Percentiles rank a stretch among this genome's conserved stretches.
These are phyloP conservation scores for Pholiota microspora DNA, from an alignment of 768 basidiomycete species.

Conservation along the genomic window DNA sequence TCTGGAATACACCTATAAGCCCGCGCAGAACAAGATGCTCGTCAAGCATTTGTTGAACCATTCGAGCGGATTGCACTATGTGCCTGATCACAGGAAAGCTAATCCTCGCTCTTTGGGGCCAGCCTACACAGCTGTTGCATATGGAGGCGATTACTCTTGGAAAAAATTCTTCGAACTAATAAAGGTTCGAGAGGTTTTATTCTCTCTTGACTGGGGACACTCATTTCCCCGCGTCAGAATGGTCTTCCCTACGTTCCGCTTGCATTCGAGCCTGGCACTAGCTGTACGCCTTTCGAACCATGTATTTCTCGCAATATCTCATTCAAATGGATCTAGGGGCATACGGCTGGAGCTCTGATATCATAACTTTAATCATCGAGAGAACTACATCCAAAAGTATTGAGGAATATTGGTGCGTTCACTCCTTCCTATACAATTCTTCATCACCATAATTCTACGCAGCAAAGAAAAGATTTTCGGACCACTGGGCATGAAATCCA, in stretches of 20 bases:
- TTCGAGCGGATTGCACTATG: constrained; percentile 29
- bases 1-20: constrained; percentile 12
- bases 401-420: constrained; percentile 27
- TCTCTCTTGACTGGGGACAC: neutral
- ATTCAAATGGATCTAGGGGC: constrained; percentile 16
- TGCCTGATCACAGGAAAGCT: neutral
- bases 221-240: constrained; percentile 15
- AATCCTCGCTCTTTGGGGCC: constrained; percentile 6
- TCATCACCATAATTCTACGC: neutral
- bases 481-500: constrained; percentile 25
- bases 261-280: constrained; percentile 30
- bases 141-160: constrained; percentile 18
- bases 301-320: neutral
- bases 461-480: constrained; percentile 30
- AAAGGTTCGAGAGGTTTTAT: constrained; percentile 2
- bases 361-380: constrained; percentile 26
- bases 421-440: neutral
- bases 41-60: constrained; percentile 31
- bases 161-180: constrained; percentile 19
- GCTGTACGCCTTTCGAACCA: constrained; percentile 18
- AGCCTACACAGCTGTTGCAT: constrained; percentile 15
- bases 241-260: constrained; percentile 23
- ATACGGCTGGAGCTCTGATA: constrained; percentile 29
- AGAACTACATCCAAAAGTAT: constrained; percentile 22
- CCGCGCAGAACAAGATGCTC: constrained; percentile 21